Evolutionary conservation across 176 grass and related monocot species (phyloP).

Genomic region (Aegilops sharonensis): DNA sequence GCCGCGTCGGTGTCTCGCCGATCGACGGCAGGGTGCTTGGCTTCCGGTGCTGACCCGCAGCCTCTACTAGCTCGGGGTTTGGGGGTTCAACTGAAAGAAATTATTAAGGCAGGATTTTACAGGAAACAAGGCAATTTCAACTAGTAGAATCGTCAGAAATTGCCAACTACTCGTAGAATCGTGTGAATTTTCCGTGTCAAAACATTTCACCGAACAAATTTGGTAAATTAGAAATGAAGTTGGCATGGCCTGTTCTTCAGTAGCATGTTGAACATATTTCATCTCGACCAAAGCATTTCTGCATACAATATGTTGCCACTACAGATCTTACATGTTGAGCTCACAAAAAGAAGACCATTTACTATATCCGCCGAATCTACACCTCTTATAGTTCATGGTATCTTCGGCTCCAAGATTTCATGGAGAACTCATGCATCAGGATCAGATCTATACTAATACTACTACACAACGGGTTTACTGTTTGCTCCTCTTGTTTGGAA

Average conservation of each 20-base stretch:
- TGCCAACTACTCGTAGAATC: background rate
- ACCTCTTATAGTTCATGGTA: background rate
- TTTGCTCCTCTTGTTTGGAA: conserved; percentile 7
- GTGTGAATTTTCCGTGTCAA: background rate
- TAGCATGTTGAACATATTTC: background rate
- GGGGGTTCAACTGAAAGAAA: background rate
- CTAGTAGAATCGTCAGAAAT: no score
- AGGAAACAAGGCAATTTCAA: background rate
- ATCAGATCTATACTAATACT: conserved; percentile 32
- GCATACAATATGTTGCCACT: background rate
- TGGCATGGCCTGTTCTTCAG: background rate
- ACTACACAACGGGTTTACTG: conserved; percentile 25
- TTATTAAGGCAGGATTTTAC: background rate
- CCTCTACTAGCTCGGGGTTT: background rate
- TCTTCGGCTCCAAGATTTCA: background rate
- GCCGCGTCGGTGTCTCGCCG: conserved; percentile 63
- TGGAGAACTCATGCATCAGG: background rate
- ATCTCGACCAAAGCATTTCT: background rate
- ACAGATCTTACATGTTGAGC: conserved; percentile 4
- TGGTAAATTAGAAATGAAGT: background rate
- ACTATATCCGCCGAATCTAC: conserved; percentile 5
- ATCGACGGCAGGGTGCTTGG: conserved; percentile 60
- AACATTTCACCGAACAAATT: background rate
- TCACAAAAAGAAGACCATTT: conserved; percentile 9
- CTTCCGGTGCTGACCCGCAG: conserved; percentile 56